phyloP scores from a whole-genome alignment of 305 asterid species.

The Rubia tinctorum region DNA sequence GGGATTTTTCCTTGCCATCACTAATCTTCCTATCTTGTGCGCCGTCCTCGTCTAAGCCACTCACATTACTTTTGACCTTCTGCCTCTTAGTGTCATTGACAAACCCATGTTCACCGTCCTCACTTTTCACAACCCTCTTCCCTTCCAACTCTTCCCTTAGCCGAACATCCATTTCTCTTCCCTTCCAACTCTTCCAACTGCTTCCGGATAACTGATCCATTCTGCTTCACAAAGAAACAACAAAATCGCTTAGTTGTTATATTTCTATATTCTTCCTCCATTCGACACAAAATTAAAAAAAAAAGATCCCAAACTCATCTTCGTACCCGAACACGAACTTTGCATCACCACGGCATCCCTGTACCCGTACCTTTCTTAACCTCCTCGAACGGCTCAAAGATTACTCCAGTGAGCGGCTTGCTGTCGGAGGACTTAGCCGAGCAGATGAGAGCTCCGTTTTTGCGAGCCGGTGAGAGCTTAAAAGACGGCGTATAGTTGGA shows the following conservation, averaged over 20 bases:
- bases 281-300: no score
- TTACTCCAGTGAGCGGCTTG: slow-evolving; percentile 57
- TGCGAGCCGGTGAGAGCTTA: slow-evolving; percentile 25
- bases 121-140: slow-evolving; percentile 1
- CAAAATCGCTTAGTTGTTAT: no score
- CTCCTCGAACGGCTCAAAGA: slow-evolving; percentile 80
- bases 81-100: slow-evolving; percentile 5
- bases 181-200: no score
- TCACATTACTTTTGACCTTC: background rate
- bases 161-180: no score
- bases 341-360: no score
- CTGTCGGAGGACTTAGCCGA: slow-evolving; percentile 41
- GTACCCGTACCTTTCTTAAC: slow-evolving; percentile 86
- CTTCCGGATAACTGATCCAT: no score
- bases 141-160: no score
- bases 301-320: no score
- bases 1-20: background rate
- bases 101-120: background rate
- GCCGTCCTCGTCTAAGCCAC: background rate
- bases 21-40: background rate
- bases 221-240: no score
- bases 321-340: no score
- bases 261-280: no score
- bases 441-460: slow-evolving; percentile 29
- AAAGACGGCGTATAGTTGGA: background rate